Conservation (phyloP, 306 rosid species). For the Malus sylvestris region DNA sequence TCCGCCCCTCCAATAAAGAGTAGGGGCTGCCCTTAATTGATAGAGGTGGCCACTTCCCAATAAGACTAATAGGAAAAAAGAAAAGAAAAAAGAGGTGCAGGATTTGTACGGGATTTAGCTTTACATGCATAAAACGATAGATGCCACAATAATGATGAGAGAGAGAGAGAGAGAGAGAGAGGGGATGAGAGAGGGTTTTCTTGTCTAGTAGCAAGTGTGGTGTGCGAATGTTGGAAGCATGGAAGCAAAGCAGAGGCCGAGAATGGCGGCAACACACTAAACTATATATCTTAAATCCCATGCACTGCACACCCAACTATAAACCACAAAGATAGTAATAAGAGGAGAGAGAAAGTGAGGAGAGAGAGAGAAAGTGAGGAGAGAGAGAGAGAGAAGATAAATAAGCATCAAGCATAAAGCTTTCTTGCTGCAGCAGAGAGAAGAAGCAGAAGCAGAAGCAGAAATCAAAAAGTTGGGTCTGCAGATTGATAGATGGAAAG, state of each 20-base stretch:
- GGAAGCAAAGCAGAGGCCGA: conserved; percentile 72
- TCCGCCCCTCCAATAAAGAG: too few relatives aligned
- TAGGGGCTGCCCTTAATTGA: too few relatives aligned
- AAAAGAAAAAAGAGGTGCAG: background rate
- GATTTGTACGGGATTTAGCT: conserved; percentile 18
- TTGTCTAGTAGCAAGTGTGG: conserved; percentile 36
- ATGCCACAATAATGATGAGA: conserved; percentile 33
- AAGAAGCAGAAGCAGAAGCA: background rate
- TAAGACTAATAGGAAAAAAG: background rate
- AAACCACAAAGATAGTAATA: background rate
- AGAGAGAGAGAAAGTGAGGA: background rate
- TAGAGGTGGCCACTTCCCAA: too few relatives aligned
- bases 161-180: conserved; percentile 11
- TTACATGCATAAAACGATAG: conserved; percentile 42
- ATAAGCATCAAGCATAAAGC: background rate
- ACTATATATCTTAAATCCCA: conserved; percentile 14
- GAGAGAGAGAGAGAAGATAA: conserved; percentile 1
- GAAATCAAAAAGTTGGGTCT: conserved; percentile 5
- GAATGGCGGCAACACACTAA: conserved; percentile 74
- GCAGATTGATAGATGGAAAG: background rate
- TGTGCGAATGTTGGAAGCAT: conserved; percentile 93
- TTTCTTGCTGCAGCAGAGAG: background rate
- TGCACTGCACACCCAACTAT: background rate
- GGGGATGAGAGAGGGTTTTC: background rate
- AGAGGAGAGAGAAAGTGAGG: background rate